Conservation (phyloP, 805 yeast genomes). For the Starmerella floris region DNA sequence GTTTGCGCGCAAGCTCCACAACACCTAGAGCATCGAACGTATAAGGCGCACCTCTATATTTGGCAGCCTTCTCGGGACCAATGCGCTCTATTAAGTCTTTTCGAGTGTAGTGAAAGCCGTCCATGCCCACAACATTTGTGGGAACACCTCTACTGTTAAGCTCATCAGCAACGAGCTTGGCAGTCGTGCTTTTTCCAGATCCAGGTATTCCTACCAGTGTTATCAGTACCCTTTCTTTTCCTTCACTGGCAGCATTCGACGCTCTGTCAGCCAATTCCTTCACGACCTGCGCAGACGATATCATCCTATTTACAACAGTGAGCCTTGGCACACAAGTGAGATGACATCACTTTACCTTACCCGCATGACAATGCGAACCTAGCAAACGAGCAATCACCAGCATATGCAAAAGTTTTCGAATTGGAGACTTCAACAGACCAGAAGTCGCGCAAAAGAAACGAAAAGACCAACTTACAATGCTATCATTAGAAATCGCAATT, state of each 20-base stretch:
- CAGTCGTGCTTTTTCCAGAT: conserved; percentile 66
- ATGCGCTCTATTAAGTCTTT: conserved; percentile 35
- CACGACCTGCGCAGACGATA: neutral
- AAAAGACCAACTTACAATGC: too few species aligned
- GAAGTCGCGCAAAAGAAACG: too few species aligned
- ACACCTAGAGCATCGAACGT: conserved; percentile 59
- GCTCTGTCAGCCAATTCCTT: neutral
- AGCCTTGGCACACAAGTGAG: too few species aligned
- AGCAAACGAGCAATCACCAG: too few species aligned
- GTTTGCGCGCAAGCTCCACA: conserved; percentile 26
- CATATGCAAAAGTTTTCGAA: too few species aligned
- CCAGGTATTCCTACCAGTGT: conserved; percentile 72
- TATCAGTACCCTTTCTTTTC: conserved; percentile 32
- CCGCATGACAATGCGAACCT: too few species aligned
- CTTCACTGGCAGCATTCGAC: neutral
- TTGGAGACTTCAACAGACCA: too few species aligned
- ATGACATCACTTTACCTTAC: too few species aligned
- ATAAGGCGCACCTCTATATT: conserved; percentile 69
- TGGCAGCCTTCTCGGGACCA: conserved; percentile 44
- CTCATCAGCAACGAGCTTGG: conserved; percentile 33
- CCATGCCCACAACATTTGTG: conserved; percentile 45
- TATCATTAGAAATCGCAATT: too few species aligned
- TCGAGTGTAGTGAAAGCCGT: conserved; percentile 60
- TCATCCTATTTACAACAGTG: neutral
- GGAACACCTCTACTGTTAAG: conserved; percentile 27